phyloP scores from a whole-genome alignment of 2,329 filamentous ascomycete genomes.

The Teratosphaeriaceae sp. region DNA sequence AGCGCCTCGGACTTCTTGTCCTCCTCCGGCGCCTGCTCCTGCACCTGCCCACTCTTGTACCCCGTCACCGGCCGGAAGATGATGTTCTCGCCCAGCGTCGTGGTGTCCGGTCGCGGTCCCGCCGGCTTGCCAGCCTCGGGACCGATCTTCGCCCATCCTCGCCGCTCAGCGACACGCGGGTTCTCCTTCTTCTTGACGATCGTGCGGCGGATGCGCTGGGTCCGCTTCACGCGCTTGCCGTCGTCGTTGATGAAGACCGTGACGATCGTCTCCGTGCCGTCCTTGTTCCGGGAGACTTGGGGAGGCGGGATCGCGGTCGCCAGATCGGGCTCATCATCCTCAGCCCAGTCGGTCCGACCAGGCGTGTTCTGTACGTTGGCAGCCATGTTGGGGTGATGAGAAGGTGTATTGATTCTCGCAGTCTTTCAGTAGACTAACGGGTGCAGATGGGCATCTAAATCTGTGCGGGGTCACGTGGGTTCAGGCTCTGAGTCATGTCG shows the following conservation, averaged over 20 bases:
- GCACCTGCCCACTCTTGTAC: constrained; percentile 86
- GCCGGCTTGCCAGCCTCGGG: constrained; percentile 74
- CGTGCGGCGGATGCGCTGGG: constrained; percentile 87
- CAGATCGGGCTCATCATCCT: constrained; percentile 71
- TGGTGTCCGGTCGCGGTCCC: constrained; percentile 84
- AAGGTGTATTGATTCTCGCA: neutral
- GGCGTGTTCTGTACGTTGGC: constrained; percentile 27
- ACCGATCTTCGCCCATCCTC: constrained; percentile 90
- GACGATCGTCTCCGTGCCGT: constrained; percentile 94
- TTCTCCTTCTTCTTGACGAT: constrained; percentile 93
- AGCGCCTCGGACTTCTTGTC: constrained; percentile 64
- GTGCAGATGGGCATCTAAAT: too few relatives aligned
- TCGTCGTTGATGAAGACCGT: constrained; percentile 87
- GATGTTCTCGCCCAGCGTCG: constrained; percentile 94
- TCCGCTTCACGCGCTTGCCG: constrained; percentile 94
- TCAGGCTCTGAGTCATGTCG: too few relatives aligned
- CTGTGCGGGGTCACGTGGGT: too few relatives aligned
- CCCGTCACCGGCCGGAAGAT: constrained; percentile 88
- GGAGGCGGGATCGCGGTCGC: constrained; percentile 77
- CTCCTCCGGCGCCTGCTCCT: constrained; percentile 62
- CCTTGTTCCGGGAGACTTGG: constrained; percentile 92
- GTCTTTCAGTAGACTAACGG: neutral
- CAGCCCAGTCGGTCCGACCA: constrained; percentile 76
- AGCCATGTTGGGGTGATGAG: constrained; percentile 16
- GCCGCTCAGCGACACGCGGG: constrained; percentile 91